Percentiles rank a stretch among this genome's conserved stretches.
Conservation (phyloP, 371 early-diverging fungal species). For the Zychaea mexicana region DNA sequence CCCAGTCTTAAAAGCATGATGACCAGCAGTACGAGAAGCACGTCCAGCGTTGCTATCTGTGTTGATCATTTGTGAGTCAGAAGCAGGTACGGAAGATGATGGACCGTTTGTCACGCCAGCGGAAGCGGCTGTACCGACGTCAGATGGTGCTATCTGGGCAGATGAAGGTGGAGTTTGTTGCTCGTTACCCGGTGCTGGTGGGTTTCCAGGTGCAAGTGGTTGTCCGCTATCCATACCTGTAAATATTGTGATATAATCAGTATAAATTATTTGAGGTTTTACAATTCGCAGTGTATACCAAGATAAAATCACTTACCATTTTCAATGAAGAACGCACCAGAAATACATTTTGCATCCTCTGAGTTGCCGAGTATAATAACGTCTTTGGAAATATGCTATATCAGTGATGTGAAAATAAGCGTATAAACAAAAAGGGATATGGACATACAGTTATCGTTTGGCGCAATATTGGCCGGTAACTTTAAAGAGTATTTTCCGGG, state of each 20-base stretch:
- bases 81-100: no score
- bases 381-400: background rate
- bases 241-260: no score
- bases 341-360: background rate
- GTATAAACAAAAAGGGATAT: background rate
- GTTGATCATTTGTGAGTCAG: no score
- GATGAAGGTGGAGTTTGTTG: background rate
- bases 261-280: no score
- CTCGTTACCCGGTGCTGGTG: background rate
- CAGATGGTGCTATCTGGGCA: background rate
- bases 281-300: background rate
- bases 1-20: background rate
- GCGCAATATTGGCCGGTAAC: conserved; percentile 8
- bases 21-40: background rate
- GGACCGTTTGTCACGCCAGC: background rate
- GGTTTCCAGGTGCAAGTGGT: background rate
- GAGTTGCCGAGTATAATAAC: background rate
- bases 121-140: background rate
- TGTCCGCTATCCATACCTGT: background rate
- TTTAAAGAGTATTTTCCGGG: conserved; percentile 5
- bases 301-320: background rate
- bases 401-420: background rate
- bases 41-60: background rate
- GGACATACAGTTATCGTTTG: background rate
- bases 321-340: conserved; percentile 2